Conservation (phyloP, 1,284 basidiomycete genomes). For the Schizopora paradoxa region DNA sequence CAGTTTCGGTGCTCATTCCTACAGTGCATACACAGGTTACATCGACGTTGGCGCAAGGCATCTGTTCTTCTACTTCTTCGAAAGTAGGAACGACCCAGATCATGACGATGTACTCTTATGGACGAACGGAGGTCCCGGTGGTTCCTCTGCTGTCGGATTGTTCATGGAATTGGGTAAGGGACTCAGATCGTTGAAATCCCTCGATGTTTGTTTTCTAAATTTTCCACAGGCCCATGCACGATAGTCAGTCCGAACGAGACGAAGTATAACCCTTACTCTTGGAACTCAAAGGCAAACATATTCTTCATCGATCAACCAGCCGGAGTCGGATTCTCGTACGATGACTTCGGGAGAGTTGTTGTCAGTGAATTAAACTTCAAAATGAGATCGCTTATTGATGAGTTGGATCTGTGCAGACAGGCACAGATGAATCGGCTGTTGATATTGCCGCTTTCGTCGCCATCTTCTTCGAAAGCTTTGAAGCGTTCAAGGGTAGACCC, state of each 20-base stretch:
- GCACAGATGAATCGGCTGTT: constrained; percentile 69
- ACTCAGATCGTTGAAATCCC: constrained; percentile 27
- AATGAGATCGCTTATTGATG: background rate
- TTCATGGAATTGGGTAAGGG: constrained; percentile 59
- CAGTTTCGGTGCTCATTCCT: background rate
- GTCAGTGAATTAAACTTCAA: constrained; percentile 35
- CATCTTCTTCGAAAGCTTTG: constrained; percentile 72
- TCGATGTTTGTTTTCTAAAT: constrained; percentile 36
- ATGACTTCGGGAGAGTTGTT: constrained; percentile 48
- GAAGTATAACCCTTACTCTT: constrained; percentile 54
- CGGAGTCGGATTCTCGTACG: constrained; percentile 63
- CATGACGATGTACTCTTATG: constrained; percentile 67
- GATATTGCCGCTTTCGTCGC: constrained; percentile 67
- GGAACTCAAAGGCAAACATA: constrained; percentile 62
- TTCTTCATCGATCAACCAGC: constrained; percentile 71
- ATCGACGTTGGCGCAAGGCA: constrained; percentile 60
- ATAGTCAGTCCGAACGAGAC: constrained; percentile 43
- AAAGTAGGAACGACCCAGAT: constrained; percentile 62
- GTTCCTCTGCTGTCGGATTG: constrained; percentile 57
- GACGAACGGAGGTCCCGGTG: constrained; percentile 68
- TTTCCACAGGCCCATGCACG: constrained; percentile 32
- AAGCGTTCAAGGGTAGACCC: constrained; percentile 53
- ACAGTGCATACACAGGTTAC: constrained; percentile 55
- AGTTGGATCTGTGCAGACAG: constrained; percentile 30
- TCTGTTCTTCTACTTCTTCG: constrained; percentile 84